Evolutionary conservation across 768 basidiomycete species (phyloP).

Genomic region (Mycena leptocephala): DNA sequence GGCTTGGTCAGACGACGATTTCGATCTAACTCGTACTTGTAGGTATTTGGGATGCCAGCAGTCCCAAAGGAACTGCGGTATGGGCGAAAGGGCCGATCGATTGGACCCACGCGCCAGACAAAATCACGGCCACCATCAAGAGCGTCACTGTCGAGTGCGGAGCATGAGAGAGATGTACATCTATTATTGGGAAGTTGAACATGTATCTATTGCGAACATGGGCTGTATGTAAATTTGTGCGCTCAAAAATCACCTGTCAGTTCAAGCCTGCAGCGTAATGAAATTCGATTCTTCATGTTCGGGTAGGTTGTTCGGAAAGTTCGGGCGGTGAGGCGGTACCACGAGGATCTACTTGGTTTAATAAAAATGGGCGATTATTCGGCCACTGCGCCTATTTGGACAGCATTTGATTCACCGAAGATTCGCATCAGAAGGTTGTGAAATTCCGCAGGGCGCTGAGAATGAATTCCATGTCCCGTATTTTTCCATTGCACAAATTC

Average conservation of each 20-base stretch:
- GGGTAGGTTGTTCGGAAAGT: no score
- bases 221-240: no score
- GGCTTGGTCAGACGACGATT: background rate
- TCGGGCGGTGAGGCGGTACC: no score
- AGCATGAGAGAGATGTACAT: background rate
- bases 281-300: no score
- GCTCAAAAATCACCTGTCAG: no score
- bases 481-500: constrained; percentile 70
- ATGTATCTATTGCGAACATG: no score
- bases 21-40: background rate
- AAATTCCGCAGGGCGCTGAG: constrained; percentile 65
- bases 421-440: constrained; percentile 71
- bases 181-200: background rate
- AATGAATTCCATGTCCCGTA: constrained; percentile 76
- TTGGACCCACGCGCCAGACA: constrained; percentile 51
- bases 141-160: constrained; percentile 57
- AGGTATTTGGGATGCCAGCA: constrained; percentile 64
- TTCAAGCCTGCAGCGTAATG: no score
- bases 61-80: constrained; percentile 55
- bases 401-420: constrained; percentile 65
- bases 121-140: constrained; percentile 52
- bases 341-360: no score
- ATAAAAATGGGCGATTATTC: no score
- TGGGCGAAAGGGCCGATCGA: constrained; percentile 63
- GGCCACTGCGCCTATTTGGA: no score